Evolutionary conservation across 495 filamentous ascomycete species (phyloP).

Genomic region (Penicillium antarcticum): DNA sequence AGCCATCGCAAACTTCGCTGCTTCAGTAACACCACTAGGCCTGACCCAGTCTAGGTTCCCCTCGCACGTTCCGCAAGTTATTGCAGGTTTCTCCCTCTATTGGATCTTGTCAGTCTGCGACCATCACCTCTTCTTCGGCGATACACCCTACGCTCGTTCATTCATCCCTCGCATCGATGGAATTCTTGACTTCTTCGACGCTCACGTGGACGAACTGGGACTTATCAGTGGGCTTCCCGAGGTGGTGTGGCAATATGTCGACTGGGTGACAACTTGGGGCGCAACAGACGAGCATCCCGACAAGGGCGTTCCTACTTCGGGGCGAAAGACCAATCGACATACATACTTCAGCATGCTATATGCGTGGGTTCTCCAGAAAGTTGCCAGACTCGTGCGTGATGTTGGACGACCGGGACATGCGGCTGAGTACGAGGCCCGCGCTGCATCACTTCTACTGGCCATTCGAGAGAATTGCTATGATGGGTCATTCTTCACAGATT

Average conservation of each 20-base stretch:
- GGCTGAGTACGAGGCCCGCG: constrained; percentile 30
- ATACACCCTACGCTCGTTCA: constrained; percentile 19
- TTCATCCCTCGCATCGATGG: constrained; percentile 36
- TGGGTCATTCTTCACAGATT: constrained; percentile 31
- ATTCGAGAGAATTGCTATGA: constrained; percentile 34
- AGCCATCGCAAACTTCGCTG: constrained; percentile 32
- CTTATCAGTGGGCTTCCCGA: constrained; percentile 26
- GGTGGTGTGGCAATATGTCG: constrained; percentile 37
- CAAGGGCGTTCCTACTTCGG: constrained; percentile 34
- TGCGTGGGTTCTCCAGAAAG: constrained; percentile 27
- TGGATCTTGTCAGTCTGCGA: constrained; percentile 38
- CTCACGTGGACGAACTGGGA: constrained; percentile 26
- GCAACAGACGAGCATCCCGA: constrained; percentile 32
- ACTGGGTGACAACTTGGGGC: constrained; percentile 39
- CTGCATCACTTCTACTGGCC: constrained; percentile 13
- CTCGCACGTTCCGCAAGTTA: constrained; percentile 31
- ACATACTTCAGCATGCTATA: constrained; percentile 40
- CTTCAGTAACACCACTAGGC: constrained; percentile 27
- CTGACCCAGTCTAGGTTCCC: constrained; percentile 37
- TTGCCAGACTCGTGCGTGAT: constrained; percentile 22
- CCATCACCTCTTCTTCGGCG: constrained; percentile 34
- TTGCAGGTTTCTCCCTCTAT: constrained; percentile 35
- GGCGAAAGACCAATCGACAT: constrained; percentile 22
- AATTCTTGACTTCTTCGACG: constrained; percentile 34
- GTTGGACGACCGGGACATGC: constrained; percentile 29